phyloP scores from a whole-genome alignment of 805 yeast genomes.

The Wickerhamiella alocasiicola region DNA sequence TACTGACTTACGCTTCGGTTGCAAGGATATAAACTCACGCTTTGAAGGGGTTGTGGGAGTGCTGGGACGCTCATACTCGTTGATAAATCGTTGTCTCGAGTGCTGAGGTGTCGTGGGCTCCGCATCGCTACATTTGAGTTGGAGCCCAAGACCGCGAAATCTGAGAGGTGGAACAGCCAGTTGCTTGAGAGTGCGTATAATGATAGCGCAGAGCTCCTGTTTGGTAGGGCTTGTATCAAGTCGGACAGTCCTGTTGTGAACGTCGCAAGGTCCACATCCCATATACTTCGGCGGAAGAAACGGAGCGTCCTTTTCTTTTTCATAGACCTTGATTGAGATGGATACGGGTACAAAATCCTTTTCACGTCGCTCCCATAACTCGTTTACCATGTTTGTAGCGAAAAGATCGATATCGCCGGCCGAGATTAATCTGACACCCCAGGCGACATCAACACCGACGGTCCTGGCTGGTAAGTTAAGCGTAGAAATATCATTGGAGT shows the following conservation, averaged over 20 bases:
- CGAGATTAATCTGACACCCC: slow-evolving; percentile 69
- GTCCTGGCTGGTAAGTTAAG: slow-evolving; percentile 46
- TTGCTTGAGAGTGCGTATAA: slow-evolving; percentile 33
- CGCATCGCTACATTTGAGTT: slow-evolving; percentile 29
- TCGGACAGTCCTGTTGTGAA: slow-evolving; percentile 42
- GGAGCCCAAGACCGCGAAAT: slow-evolving; percentile 45
- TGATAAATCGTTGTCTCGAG: slow-evolving; percentile 11
- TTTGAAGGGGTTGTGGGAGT: not conserved
- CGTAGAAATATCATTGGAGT: slow-evolving; percentile 37
- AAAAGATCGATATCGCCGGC: slow-evolving; percentile 54
- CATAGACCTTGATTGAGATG: slow-evolving; percentile 53
- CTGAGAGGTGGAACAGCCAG: slow-evolving; percentile 5
- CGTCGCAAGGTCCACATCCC: slow-evolving; percentile 76
- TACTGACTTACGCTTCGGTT: slow-evolving; percentile 17
- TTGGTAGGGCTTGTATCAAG: slow-evolving; percentile 29
- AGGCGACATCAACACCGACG: slow-evolving; percentile 77
- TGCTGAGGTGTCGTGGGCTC: slow-evolving; percentile 10
- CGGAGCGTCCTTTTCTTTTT: slow-evolving; percentile 55
- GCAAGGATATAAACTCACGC: slow-evolving; percentile 15
- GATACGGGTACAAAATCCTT: slow-evolving; percentile 33
- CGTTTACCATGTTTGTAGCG: slow-evolving; percentile 43
- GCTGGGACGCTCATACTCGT: slow-evolving; percentile 1
- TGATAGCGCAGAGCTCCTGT: slow-evolving; percentile 20
- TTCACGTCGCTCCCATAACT: slow-evolving; percentile 42
- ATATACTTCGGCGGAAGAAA: slow-evolving; percentile 62